phyloP scores from a whole-genome alignment of 495 filamentous ascomycete species.

The Halenospora varia region DNA sequence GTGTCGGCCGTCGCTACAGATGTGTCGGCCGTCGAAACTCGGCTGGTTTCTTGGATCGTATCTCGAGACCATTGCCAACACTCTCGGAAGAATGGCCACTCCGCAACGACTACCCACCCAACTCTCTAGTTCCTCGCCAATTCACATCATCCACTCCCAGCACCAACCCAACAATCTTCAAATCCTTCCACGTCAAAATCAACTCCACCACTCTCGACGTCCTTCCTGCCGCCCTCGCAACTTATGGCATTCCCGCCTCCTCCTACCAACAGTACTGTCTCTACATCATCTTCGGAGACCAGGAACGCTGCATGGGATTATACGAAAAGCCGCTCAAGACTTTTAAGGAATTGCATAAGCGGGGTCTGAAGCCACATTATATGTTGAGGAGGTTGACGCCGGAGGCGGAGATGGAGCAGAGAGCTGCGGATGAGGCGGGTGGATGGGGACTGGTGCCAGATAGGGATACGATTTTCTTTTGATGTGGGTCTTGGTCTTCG shows the following conservation, averaged over 20 bases:
- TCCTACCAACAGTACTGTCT: constrained; percentile 92
- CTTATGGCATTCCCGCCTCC: constrained; percentile 92
- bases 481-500: no score
- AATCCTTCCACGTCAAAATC: constrained; percentile 90
- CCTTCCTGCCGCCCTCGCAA: constrained; percentile 85
- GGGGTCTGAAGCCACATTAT: constrained; percentile 97
- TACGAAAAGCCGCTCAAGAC: constrained; percentile 88
- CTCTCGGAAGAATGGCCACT: no score
- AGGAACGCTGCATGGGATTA: constrained; percentile 84
- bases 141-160: background rate
- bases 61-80: no score
- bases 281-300: constrained; percentile 93
- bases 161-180: constrained; percentile 66
- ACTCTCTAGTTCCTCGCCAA: background rate
- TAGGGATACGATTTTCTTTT: no score
- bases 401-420: background rate
- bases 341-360: constrained; percentile 91
- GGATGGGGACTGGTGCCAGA: no score
- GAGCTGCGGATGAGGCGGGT: background rate
- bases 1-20: background rate
- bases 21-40: no score
- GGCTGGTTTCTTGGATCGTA: no score
- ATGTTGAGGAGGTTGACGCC: constrained; percentile 64
- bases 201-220: constrained; percentile 95
- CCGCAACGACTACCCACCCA: background rate